phyloP scores from a whole-genome alignment of 2,329 filamentous ascomycete species.

The Hypoxylon sp. region DNA sequence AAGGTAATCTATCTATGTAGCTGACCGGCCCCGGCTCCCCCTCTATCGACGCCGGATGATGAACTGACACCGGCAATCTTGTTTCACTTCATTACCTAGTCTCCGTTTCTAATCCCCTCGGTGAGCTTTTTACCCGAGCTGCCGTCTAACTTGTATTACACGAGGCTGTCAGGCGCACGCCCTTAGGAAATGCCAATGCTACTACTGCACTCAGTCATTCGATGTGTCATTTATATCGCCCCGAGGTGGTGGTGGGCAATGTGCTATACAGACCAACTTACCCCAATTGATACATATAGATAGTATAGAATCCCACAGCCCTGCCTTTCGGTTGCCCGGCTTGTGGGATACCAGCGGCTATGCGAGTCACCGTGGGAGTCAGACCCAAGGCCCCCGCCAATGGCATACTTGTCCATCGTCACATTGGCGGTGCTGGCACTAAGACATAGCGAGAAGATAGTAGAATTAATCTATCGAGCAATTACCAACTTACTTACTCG shows the following conservation, averaged over 20 bases:
- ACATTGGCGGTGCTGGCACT: constrained; percentile 24
- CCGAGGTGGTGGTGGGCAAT: not conserved
- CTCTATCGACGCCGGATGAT: constrained; percentile 15
- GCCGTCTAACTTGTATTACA: constrained; percentile 12
- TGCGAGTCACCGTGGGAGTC: constrained; percentile 37
- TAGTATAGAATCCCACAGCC: constrained; percentile 9
- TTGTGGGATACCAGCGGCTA: constrained; percentile 36
- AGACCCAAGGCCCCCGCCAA: constrained; percentile 21
- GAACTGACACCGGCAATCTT: constrained; percentile 11
- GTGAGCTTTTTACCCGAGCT: constrained; percentile 23
- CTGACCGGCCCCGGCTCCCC: constrained; percentile 24
- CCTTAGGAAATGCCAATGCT: constrained; percentile 1
- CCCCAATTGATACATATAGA: constrained; percentile 18
- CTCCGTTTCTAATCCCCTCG: not conserved
- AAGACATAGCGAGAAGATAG: constrained; percentile 24
- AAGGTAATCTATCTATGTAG: constrained; percentile 18
- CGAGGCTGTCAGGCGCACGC: constrained; percentile 23
- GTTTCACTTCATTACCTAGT: constrained; percentile 4
- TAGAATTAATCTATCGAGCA: constrained; percentile 16
- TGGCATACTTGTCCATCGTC: constrained; percentile 17
- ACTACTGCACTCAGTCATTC: not conserved
- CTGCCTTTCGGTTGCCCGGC: constrained; percentile 23
- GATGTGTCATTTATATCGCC: constrained; percentile 15
- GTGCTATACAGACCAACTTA: constrained; percentile 15
- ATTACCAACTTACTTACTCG: constrained; percentile 15